These are phyloP conservation scores for Meripilus lineatus DNA, from an alignment of 1,284 basidiomycete species.

Conservation along the genomic window DNA sequence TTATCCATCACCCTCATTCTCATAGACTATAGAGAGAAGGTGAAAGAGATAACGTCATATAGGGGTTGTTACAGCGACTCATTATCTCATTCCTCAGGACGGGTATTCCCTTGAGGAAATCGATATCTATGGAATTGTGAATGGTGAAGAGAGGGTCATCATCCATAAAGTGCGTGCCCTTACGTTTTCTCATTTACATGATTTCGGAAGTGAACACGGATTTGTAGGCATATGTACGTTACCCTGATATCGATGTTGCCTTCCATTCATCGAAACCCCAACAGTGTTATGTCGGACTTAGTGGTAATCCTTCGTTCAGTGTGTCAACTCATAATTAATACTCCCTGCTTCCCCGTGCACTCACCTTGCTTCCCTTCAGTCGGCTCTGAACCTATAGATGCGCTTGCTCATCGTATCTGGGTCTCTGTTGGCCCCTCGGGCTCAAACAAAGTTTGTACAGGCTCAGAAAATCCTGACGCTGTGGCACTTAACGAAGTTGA, in stretches of 20 bases:
- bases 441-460: conserved; percentile 60
- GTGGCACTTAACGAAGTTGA: not conserved
- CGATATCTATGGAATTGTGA: conserved; percentile 53
- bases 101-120: conserved; percentile 70
- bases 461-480: too few species aligned
- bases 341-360: not conserved
- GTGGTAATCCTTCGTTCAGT: conserved; percentile 78
- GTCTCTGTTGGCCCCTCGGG: conserved; percentile 78
- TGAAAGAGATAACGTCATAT: conserved; percentile 26
- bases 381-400: conserved; percentile 70
- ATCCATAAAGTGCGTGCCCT: conserved; percentile 41
- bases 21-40: conserved; percentile 79
- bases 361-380: conserved; percentile 37
- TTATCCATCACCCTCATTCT: not conserved
- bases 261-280: conserved; percentile 8
- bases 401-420: conserved; percentile 67
- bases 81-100: conserved; percentile 37
- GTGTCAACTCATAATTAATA: conserved; percentile 15
- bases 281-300: conserved; percentile 74
- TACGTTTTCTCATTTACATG: not conserved
- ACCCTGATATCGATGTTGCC: conserved; percentile 13
- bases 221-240: conserved; percentile 21
- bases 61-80: not conserved
- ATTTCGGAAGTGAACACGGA: not conserved
- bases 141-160: conserved; percentile 51